Conservation (phyloP, 768 basidiomycete genomes). For the Pisolithus microcarpus region DNA sequence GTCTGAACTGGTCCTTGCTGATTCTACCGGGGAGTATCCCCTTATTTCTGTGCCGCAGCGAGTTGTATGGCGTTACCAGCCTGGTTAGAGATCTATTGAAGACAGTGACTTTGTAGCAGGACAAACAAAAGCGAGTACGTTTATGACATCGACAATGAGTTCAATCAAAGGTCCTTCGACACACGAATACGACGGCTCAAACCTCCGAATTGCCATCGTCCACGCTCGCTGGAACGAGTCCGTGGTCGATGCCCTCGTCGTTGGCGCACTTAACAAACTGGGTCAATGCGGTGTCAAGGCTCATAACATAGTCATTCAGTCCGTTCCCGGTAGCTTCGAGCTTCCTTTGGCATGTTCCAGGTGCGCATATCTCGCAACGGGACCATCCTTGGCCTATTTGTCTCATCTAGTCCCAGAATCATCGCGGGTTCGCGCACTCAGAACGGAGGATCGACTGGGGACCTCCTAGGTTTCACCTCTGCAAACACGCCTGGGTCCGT, state of each 20-base stretch:
- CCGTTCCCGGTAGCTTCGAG: constrained; percentile 93
- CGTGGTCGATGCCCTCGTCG: constrained; percentile 80
- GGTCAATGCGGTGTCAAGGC: constrained; percentile 83
- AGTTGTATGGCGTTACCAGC: too few relatives aligned
- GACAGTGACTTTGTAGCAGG: not conserved
- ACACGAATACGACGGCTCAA: constrained; percentile 66
- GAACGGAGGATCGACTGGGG: constrained; percentile 67
- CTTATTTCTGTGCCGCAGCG: not conserved
- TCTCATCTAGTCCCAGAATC: constrained; percentile 37
- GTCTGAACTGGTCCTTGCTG: too few relatives aligned
- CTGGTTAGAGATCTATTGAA: too few relatives aligned
- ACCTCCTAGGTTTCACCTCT: constrained; percentile 54
- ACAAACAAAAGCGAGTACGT: not conserved
- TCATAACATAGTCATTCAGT: constrained; percentile 83
- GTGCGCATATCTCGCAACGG: constrained; percentile 39
- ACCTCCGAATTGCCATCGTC: constrained; percentile 82
- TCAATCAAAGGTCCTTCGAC: constrained; percentile 74
- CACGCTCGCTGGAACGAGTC: constrained; percentile 93
- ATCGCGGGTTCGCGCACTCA: constrained; percentile 85
- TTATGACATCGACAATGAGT: constrained; percentile 13
- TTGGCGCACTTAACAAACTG: constrained; percentile 73
- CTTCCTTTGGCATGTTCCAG: constrained; percentile 79
- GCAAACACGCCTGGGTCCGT: constrained; percentile 17
- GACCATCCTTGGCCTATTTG: not conserved
- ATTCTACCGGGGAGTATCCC: too few relatives aligned